Evolutionary conservation across 2,329 filamentous ascomycete species (phyloP).

Genomic region (Trichoderma afroharzianum): DNA sequence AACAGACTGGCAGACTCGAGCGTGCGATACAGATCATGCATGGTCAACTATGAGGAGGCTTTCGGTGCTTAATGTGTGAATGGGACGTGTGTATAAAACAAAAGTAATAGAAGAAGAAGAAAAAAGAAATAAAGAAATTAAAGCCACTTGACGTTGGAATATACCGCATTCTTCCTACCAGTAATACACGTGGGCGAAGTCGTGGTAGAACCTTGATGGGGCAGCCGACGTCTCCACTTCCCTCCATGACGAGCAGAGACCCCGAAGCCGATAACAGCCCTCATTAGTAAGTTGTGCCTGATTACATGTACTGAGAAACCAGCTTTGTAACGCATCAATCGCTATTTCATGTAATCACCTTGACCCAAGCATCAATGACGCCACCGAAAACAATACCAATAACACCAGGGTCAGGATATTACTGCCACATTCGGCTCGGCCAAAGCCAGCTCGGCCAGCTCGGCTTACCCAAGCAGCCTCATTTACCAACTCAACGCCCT

Average conservation of each 20-base stretch:
- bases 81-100: background rate
- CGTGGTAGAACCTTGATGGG: background rate
- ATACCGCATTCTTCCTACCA: background rate
- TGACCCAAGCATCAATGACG: background rate
- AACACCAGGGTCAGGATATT: background rate
- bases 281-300: background rate
- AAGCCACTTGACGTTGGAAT: background rate
- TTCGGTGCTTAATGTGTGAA: constrained; percentile 50
- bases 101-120: background rate
- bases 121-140: background rate
- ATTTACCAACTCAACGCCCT: background rate
- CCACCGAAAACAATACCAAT: background rate
- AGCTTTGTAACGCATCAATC: background rate
- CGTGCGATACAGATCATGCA: constrained; percentile 71
- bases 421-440: background rate
- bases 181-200: background rate
- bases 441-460: background rate
- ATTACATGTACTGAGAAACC: background rate
- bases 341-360: background rate
- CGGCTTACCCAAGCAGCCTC: background rate
- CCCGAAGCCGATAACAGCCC: background rate
- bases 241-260: background rate
- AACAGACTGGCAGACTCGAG: constrained; percentile 66
- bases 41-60: constrained; percentile 66
- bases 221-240: background rate